These are phyloP conservation scores for Allium sativum DNA, from an alignment of 106 monocot genomes.

Conservation along the genomic window DNA sequence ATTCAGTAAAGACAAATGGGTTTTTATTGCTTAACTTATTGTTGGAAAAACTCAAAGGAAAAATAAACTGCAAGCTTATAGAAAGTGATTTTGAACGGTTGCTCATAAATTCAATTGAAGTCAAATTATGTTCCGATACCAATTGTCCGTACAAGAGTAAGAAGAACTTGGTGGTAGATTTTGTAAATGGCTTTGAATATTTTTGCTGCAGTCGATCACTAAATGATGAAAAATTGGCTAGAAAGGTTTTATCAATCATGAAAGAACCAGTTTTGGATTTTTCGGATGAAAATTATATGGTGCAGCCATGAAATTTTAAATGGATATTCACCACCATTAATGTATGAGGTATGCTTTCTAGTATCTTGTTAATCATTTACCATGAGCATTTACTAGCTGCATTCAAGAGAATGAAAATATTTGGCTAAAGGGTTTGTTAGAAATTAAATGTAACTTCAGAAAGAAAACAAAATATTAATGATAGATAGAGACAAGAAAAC, in stretches of 20 bases:
- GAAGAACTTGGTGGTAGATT: conserved; percentile 1
- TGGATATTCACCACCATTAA: too few species aligned
- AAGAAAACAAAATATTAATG: too few species aligned
- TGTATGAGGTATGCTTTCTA: too few species aligned
- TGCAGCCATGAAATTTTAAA: too few species aligned
- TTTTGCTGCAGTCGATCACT: conserved; percentile 70
- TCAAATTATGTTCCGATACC: conserved; percentile 28
- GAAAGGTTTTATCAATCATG: conserved; percentile 31
- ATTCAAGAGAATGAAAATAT: too few species aligned
- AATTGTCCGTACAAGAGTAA: conserved; percentile 31
- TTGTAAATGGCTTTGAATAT: conserved; percentile 8
- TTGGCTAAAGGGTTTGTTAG: too few species aligned
- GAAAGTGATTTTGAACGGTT: conserved; percentile 21
- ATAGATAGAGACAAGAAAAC: too few species aligned
- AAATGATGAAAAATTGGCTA: conserved; percentile 45
- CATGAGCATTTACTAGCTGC: too few species aligned
- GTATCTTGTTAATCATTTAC: too few species aligned
- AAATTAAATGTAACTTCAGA: too few species aligned
- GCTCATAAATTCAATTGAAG: conserved; percentile 26
- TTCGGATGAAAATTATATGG: background rate
- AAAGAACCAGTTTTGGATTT: conserved; percentile 9
- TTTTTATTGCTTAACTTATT: conserved; percentile 22
- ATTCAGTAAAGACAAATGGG: background rate
- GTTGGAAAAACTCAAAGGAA: conserved; percentile 16
- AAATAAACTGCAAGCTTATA: conserved; percentile 11